These are phyloP conservation scores for Combretum micranthum DNA, from an alignment of 345 rosid species.

Conservation along the genomic window DNA sequence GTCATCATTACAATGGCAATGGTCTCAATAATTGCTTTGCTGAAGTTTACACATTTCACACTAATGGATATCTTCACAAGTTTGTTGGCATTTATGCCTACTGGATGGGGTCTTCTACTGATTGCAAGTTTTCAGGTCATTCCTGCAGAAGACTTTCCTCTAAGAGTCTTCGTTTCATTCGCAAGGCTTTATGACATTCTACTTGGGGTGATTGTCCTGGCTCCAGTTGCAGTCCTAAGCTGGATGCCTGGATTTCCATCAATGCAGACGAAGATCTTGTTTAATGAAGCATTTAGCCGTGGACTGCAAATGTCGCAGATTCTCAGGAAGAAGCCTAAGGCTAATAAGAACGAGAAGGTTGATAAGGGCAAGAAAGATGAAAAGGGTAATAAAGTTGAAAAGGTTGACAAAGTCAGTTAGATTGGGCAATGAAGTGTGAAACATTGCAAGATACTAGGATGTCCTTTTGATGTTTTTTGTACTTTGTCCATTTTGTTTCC, in stretches of 20 bases:
- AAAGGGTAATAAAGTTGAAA: no score
- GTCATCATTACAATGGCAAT: no score
- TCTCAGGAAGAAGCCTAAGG: conserved; percentile 45
- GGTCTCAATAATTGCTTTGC: background rate
- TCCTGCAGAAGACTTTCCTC: no score
- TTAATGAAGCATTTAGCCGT: conserved; percentile 81
- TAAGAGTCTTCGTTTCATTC: conserved; percentile 6
- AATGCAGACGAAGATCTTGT: conserved; percentile 89
- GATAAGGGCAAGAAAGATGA: background rate
- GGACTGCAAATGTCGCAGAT: conserved; percentile 76
- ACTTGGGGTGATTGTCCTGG: conserved; percentile 12
- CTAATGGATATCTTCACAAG: conserved; percentile 4
- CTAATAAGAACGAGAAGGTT: background rate
- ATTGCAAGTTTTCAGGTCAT: no score
- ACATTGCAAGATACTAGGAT: no score
- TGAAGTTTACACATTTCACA: conserved; percentile 2
- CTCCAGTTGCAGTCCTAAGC: conserved; percentile 6
- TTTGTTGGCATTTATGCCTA: conserved; percentile 10
- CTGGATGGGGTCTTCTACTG: no score
- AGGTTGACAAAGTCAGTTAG: no score
- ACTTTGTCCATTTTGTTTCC: no score
- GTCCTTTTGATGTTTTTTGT: no score
- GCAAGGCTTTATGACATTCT: conserved; percentile 9
- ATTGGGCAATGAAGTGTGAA: no score
- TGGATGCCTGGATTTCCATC: conserved; percentile 36